These are phyloP conservation scores for Phytophthora tentaculata DNA, from an alignment of 352 stramenopile genomes.

Conservation along the genomic window DNA sequence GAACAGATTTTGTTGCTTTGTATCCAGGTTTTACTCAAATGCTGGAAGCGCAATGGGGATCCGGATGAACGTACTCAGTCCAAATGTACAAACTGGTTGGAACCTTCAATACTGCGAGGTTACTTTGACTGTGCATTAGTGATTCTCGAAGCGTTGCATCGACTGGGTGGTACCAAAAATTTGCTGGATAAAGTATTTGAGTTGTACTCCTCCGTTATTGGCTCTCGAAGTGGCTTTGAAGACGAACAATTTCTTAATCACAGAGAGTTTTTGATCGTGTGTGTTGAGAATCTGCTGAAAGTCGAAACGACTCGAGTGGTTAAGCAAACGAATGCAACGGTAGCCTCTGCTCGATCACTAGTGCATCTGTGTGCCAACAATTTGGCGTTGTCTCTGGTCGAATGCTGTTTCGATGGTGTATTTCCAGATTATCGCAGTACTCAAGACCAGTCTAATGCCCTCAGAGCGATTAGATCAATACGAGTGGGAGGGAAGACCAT, in stretches of 20 bases:
- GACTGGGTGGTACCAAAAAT: not conserved
- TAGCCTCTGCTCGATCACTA: slow-evolving; percentile 20
- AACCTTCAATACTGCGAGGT: slow-evolving; percentile 15
- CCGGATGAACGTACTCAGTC: not conserved
- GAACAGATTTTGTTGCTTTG: slow-evolving; percentile 16
- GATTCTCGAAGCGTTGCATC: slow-evolving; percentile 26
- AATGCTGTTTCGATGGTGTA: slow-evolving; percentile 8
- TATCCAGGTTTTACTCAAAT: slow-evolving; percentile 17
- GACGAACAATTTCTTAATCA: slow-evolving; percentile 4
- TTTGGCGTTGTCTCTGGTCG: slow-evolving; percentile 25
- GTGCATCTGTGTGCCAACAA: slow-evolving; percentile 39
- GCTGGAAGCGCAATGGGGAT: slow-evolving; percentile 6
- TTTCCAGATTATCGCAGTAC: not conserved
- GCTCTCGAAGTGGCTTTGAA: slow-evolving; percentile 1
- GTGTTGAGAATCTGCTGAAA: slow-evolving; percentile 30
- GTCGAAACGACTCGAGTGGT: not conserved
- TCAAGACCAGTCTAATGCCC: not conserved
- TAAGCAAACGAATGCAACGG: not conserved
- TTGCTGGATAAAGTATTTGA: slow-evolving; percentile 38
- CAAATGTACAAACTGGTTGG: slow-evolving; percentile 27
- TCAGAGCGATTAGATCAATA: slow-evolving; percentile 8
- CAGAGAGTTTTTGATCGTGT: slow-evolving; percentile 28
- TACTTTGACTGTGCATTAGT: slow-evolving; percentile 40
- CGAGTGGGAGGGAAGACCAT: slow-evolving; percentile 38
- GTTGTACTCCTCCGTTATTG: slow-evolving; percentile 11